phyloP scores from a whole-genome alignment of 1,284 basidiomycete genomes.

The Schizopora paradoxa region DNA sequence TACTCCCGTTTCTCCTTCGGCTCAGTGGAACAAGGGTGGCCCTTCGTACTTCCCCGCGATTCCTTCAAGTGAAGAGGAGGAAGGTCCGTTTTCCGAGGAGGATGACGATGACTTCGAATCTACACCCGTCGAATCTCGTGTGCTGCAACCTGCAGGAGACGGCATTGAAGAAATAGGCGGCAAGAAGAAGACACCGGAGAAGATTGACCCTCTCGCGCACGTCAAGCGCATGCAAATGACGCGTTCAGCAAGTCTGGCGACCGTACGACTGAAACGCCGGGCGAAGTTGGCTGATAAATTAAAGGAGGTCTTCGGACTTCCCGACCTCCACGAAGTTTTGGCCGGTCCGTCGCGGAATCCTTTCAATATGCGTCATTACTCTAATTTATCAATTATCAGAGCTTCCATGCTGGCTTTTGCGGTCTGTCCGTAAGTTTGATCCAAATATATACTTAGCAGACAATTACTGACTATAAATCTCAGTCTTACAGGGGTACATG shows the following conservation, averaged over 20 bases:
- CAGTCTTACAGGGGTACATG: slow-evolving; percentile 94
- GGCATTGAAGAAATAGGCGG: slow-evolving; percentile 3
- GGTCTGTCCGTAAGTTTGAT: slow-evolving; percentile 71
- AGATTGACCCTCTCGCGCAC: slow-evolving; percentile 12
- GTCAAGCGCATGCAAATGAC: slow-evolving; percentile 22
- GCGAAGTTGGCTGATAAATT: slow-evolving; percentile 77
- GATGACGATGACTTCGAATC: slow-evolving; percentile 53
- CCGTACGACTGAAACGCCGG: slow-evolving; percentile 64
- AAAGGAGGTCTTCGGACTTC: slow-evolving; percentile 78
- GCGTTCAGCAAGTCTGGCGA: slow-evolving; percentile 62
- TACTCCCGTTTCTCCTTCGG: slow-evolving; percentile 1
- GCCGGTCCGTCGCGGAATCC: slow-evolving; percentile 49
- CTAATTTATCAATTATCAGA: slow-evolving; percentile 39
- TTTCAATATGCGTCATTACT: slow-evolving; percentile 2
- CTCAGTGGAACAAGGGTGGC: neutral
- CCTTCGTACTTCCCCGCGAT: slow-evolving; percentile 21
- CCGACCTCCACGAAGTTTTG: slow-evolving; percentile 75
- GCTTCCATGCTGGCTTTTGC: slow-evolving; percentile 85
- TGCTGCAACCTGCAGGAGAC: slow-evolving; percentile 18
- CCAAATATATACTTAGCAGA: slow-evolving; percentile 4
- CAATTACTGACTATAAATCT: slow-evolving; percentile 16
- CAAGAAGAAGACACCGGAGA: neutral
- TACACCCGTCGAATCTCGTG: slow-evolving; percentile 38
- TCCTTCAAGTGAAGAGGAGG: slow-evolving; percentile 30
- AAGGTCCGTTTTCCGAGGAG: slow-evolving; percentile 36